Percentiles rank a stretch among this genome's conserved stretches.
Evolutionary conservation across 805 yeast genomes (phyloP).

Genomic region (Danielia reshetovae): DNA sequence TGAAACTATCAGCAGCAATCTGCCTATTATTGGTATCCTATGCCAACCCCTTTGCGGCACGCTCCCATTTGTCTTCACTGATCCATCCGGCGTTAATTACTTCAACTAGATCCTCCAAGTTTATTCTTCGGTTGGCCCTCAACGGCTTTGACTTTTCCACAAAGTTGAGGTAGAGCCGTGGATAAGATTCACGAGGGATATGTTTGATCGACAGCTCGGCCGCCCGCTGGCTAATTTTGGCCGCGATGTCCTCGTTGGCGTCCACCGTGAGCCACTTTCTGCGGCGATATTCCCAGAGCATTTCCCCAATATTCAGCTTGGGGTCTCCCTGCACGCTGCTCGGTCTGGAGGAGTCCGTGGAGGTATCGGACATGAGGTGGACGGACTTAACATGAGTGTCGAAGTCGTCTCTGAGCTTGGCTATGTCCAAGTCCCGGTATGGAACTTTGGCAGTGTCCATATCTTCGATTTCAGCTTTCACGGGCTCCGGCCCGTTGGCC

Average conservation of each 20-base stretch:
- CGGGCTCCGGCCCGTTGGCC: constrained; percentile 12
- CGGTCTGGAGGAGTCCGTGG: not conserved
- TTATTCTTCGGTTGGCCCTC: constrained; percentile 56
- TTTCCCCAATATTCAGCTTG: constrained; percentile 42
- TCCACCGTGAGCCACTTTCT: constrained; percentile 58
- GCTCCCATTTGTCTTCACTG: constrained; percentile 70
- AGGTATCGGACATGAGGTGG: not conserved
- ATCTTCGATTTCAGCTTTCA: not conserved
- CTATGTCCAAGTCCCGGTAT: constrained; percentile 1
- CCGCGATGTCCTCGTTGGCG: constrained; percentile 14
- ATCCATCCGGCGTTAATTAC: constrained; percentile 85
- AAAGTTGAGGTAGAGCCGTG: constrained; percentile 62
- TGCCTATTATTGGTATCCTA: constrained; percentile 5
- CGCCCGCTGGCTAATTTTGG: constrained; percentile 11
- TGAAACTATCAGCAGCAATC: not conserved
- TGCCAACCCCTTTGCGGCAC: constrained; percentile 40
- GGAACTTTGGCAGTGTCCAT: not conserved
- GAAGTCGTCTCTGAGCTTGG: constrained; percentile 2
- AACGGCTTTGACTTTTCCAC: constrained; percentile 68
- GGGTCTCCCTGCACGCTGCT: not conserved
- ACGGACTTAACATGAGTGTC: not conserved
- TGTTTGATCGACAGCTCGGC: constrained; percentile 22
- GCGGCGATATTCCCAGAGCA: constrained; percentile 69
- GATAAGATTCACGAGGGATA: constrained; percentile 49
- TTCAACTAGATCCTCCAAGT: constrained; percentile 65